Conservation (phyloP, 2,329 filamentous ascomycete genomes). For the Cadophora gregata region DNA sequence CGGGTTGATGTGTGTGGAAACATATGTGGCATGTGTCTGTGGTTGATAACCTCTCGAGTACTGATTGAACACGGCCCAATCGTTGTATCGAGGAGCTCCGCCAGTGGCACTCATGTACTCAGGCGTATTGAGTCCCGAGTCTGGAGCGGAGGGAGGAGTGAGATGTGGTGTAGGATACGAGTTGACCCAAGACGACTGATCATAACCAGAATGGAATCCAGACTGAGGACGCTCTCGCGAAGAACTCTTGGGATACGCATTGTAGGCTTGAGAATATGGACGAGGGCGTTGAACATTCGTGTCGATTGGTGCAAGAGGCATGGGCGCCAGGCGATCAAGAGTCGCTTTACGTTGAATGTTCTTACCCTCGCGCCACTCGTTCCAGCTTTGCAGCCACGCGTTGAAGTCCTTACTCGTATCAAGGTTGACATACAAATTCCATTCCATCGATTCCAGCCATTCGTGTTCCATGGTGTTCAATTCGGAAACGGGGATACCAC, state of each 20-base stretch:
- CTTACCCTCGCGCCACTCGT: constrained; percentile 59
- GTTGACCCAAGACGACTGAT: constrained; percentile 44
- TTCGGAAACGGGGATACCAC: constrained; percentile 71
- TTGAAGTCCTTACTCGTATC: constrained; percentile 66
- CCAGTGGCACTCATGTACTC: constrained; percentile 55
- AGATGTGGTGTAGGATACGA: constrained; percentile 46
- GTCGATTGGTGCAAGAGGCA: constrained; percentile 55
- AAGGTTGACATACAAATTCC: constrained; percentile 72
- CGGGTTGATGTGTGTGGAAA: constrained; percentile 52
- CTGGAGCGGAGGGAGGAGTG: constrained; percentile 59
- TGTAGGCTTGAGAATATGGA: constrained; percentile 47
- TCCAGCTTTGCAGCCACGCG: constrained; percentile 70
- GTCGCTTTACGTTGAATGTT: constrained; percentile 46
- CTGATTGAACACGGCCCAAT: constrained; percentile 57
- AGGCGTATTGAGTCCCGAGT: constrained; percentile 59
- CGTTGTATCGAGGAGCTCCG: constrained; percentile 56
- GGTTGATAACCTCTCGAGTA: constrained; percentile 49
- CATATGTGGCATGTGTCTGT: constrained; percentile 44
- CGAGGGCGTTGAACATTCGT: constrained; percentile 62
- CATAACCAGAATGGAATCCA: constrained; percentile 41
- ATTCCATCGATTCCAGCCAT: constrained; percentile 71
- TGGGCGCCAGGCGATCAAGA: constrained; percentile 48
- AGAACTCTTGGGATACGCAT: constrained; percentile 55
- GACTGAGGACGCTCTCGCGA: constrained; percentile 41
- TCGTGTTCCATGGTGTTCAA: constrained; percentile 72